Conservation (phyloP, 176 grass and related monocot species). For the Hsuehochloa calcarea region DNA sequence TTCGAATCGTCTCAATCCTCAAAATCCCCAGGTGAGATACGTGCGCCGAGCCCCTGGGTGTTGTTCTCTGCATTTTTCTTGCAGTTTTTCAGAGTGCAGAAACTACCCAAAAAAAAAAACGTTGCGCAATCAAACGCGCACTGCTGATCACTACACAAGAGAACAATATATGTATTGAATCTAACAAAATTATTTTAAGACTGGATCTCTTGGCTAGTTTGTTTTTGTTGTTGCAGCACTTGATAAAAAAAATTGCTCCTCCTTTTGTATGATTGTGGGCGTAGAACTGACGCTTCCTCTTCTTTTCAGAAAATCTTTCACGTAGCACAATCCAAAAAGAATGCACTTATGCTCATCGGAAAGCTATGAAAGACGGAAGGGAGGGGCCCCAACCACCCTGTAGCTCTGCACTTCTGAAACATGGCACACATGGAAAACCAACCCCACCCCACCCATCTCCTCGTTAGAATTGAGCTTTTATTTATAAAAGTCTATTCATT, state of each 20-base stretch:
- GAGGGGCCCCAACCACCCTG: neutral
- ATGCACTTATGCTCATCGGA: conserved; percentile 27
- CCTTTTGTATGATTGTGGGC: conserved; percentile 26
- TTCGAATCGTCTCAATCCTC: no score
- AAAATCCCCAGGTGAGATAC: no score
- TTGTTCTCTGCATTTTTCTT: neutral
- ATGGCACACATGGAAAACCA: conserved; percentile 5
- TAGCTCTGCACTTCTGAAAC: conserved; percentile 28
- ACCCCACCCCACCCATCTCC: no score
- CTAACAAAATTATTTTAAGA: neutral
- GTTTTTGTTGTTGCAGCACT: neutral
- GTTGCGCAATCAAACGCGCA: neutral
- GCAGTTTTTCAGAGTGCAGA: neutral
- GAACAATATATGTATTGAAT: neutral
- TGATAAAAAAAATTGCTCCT: neutral
- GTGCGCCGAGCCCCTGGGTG: no score
- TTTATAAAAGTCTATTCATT: no score
- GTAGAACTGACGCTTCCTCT: conserved; percentile 38
- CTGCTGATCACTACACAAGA: neutral
- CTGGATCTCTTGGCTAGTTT: neutral
- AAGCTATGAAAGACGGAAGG: conserved; percentile 12
- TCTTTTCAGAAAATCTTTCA: conserved; percentile 35
- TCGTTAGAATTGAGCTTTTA: no score
- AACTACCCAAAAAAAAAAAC: neutral
- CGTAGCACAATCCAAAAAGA: conserved; percentile 34